phyloP scores from a whole-genome alignment of 345 rosid species.

The Excoecaria agallocha region DNA sequence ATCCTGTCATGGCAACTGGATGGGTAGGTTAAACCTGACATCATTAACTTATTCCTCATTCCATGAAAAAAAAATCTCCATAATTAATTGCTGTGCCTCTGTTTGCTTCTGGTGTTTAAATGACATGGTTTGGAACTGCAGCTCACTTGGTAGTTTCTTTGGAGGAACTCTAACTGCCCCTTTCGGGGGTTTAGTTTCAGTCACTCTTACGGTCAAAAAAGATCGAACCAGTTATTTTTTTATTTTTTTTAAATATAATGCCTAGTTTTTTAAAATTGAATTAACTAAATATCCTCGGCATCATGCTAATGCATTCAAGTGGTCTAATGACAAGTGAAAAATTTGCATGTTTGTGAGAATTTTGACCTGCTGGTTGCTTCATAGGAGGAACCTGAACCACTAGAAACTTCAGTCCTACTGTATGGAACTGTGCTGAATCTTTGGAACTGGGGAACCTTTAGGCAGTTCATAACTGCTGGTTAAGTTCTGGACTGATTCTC shows the following conservation, averaged over 20 bases:
- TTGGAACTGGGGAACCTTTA: neutral
- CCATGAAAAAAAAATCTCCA: neutral
- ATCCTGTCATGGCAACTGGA: slow-evolving; percentile 94
- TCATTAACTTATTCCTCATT: neutral
- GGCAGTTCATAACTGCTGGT: neutral
- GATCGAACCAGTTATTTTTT: neutral
- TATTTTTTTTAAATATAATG: neutral
- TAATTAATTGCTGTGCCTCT: neutral
- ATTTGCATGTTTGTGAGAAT: neutral
- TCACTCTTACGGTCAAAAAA: neutral
- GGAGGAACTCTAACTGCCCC: neutral
- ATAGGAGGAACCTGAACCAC: neutral
- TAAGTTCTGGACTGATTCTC: neutral
- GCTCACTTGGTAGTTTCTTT: neutral
- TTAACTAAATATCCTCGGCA: neutral
- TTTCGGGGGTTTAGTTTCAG: neutral
- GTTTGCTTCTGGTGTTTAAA: too few species aligned
- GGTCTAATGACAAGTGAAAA: neutral
- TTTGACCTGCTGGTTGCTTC: neutral
- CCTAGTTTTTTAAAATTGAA: neutral
- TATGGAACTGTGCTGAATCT: too few species aligned
- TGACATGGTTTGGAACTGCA: neutral
- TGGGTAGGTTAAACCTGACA: slow-evolving; percentile 58
- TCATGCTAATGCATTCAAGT: neutral
- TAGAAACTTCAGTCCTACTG: neutral